These are phyloP conservation scores for Agrocybe chaxingu DNA, from an alignment of 768 basidiomycete species.

Conservation along the genomic window DNA sequence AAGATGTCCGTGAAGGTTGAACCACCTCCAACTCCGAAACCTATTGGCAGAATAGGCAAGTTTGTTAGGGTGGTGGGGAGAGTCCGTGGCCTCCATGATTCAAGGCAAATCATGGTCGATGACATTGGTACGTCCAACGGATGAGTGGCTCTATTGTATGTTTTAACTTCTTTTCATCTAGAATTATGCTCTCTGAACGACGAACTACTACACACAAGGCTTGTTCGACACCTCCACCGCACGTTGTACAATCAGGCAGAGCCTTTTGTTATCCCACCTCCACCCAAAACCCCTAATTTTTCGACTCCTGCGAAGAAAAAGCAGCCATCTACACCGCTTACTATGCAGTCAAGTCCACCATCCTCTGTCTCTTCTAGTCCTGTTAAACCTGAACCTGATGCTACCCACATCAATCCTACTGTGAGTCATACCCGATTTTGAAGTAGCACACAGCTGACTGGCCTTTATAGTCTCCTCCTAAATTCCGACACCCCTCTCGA, in stretches of 20 bases:
- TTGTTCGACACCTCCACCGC: constrained; percentile 50
- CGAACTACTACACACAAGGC: constrained; percentile 55
- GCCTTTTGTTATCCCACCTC: constrained; percentile 46
- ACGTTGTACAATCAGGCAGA: constrained; percentile 44
- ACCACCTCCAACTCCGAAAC: constrained; percentile 22
- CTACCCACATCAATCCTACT: constrained; percentile 8
- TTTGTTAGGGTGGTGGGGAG: constrained; percentile 46
- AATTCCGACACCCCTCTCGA: constrained; percentile 71
- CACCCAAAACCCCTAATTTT: not conserved
- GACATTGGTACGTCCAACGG: constrained; percentile 39
- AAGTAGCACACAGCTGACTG: not conserved
- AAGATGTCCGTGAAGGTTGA: constrained; percentile 3
- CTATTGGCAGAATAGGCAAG: constrained; percentile 43
- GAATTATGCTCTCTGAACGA: constrained; percentile 52
- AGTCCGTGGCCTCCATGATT: constrained; percentile 35
- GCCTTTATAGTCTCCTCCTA: constrained; percentile 30
- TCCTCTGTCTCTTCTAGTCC: constrained; percentile 20
- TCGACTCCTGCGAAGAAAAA: constrained; percentile 12
- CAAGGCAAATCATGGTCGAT: constrained; percentile 44
- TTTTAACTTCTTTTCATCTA: constrained; percentile 17
- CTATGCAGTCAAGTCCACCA: constrained; percentile 11
- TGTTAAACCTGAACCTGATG: constrained; percentile 10
- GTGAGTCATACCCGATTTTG: constrained; percentile 8
- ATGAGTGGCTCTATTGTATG: not conserved
- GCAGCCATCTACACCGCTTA: constrained; percentile 8